These are phyloP conservation scores for Trichophyton schoenleinii DNA, from an alignment of 2,329 filamentous ascomycete species.

Conservation along the genomic window DNA sequence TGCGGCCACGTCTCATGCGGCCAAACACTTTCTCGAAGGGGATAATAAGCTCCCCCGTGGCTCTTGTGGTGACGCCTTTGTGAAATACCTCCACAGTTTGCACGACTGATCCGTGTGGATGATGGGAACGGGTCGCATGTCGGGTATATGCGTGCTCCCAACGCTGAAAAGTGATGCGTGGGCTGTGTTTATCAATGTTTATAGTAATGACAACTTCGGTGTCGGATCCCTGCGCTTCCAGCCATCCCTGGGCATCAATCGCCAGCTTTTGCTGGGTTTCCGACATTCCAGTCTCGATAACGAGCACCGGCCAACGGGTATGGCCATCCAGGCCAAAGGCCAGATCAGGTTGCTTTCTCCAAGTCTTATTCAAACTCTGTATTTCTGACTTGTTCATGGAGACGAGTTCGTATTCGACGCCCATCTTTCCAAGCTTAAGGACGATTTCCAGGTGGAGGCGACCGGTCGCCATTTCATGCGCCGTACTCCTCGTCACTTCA, in stretches of 20 bases:
- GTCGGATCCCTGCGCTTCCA: background rate
- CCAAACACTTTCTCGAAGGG: background rate
- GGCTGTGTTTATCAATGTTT: background rate
- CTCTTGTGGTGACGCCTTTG: background rate
- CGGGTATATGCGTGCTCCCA: background rate
- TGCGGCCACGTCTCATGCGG: background rate
- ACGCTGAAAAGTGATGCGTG: background rate
- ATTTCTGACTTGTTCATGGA: background rate
- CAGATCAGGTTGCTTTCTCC: background rate
- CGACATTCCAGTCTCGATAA: background rate
- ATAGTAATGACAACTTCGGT: conserved; percentile 1
- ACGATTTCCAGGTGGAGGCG: background rate
- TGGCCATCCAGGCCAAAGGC: background rate
- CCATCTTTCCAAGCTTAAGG: background rate
- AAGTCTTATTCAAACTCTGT: background rate
- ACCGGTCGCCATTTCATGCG: background rate
- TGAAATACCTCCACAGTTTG: background rate
- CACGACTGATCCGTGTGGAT: background rate
- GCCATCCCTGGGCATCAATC: conserved; percentile 1
- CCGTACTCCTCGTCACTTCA: background rate
- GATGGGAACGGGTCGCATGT: background rate
- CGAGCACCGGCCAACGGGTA: background rate
- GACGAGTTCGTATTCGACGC: background rate
- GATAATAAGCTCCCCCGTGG: background rate
- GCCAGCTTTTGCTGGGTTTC: background rate